Conservation (phyloP, 2,329 filamentous ascomycete genomes). For the Colletotrichum truncatum region DNA sequence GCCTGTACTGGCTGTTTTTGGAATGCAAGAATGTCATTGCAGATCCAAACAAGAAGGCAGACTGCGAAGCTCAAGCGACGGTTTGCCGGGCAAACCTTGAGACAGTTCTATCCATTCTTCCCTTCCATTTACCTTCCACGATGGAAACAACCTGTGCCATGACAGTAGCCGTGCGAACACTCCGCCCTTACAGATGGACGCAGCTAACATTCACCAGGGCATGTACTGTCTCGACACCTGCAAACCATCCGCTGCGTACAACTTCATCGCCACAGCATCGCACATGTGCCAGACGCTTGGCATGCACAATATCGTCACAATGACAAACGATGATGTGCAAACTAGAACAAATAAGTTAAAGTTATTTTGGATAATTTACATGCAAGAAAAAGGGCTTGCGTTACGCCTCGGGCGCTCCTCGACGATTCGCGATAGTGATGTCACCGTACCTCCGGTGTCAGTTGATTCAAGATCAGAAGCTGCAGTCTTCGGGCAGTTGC, state of each 20-base stretch:
- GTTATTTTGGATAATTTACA: slow-evolving; percentile 39
- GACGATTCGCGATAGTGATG: slow-evolving; percentile 36
- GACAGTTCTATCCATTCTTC: slow-evolving; percentile 32
- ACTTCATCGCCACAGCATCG: slow-evolving; percentile 32
- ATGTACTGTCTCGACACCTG: slow-evolving; percentile 33
- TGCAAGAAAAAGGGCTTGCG: slow-evolving; percentile 35
- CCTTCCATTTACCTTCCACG: slow-evolving; percentile 31
- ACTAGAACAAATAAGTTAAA: slow-evolving; percentile 17
- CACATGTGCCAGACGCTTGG: slow-evolving; percentile 33
- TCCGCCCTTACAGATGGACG: rapidly evolving
- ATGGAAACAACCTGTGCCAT: slow-evolving; percentile 32
- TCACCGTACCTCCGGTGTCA: slow-evolving; percentile 30
- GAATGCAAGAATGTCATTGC: slow-evolving; percentile 29
- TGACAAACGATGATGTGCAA: slow-evolving; percentile 13
- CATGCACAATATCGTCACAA: slow-evolving; percentile 31
- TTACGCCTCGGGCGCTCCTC: slow-evolving; percentile 38
- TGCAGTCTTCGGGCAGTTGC: slow-evolving; percentile 8
- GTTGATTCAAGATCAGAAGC: neutral
- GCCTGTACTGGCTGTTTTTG: slow-evolving; percentile 34
- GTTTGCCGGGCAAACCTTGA: slow-evolving; percentile 34
- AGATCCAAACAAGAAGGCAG: slow-evolving; percentile 8
- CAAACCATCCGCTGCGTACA: slow-evolving; percentile 35
- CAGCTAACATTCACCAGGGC: neutral
- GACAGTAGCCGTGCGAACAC: slow-evolving; percentile 31
- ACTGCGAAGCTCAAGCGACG: slow-evolving; percentile 29